A percentile compares a stretch with the other conserved stretches of the same genome.
Evolutionary conservation across 1,139 yeast genomes (phyloP).

Genomic region (Kodamaea fungicola): DNA sequence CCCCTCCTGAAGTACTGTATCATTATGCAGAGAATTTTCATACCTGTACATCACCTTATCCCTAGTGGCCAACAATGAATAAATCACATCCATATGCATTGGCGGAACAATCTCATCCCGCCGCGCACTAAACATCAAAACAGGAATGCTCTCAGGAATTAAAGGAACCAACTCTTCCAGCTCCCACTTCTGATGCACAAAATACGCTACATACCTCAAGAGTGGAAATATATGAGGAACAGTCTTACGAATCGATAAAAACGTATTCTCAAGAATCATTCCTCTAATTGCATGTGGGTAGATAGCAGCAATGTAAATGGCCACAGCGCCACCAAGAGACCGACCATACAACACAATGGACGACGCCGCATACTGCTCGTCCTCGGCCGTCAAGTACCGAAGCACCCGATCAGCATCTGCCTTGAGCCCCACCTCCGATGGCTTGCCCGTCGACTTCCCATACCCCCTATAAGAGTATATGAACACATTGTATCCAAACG

Average conservation of each 20-base stretch:
- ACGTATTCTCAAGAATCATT: conserved; percentile 81
- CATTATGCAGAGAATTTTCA: conserved; percentile 69
- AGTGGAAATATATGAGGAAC: conserved; percentile 81
- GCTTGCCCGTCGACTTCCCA: conserved; percentile 77
- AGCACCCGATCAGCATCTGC: conserved; percentile 76
- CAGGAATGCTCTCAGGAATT: conserved; percentile 56
- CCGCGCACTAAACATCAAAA: conserved; percentile 69
- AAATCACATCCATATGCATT: conserved; percentile 66
- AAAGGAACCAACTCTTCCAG: conserved; percentile 59
- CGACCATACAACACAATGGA: conserved; percentile 77
- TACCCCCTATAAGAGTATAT: conserved; percentile 90
- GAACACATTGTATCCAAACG: conserved; percentile 73
- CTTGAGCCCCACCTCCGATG: conserved; percentile 79
- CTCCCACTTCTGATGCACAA: conserved; percentile 84
- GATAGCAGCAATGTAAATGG: conserved; percentile 71
- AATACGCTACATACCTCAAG: conserved; percentile 50
- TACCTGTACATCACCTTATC: conserved; percentile 51
- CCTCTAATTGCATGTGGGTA: conserved; percentile 52
- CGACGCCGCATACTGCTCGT: conserved; percentile 48
- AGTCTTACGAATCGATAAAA: conserved; percentile 71
- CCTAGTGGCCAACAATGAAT: conserved; percentile 42
- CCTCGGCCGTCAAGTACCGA: conserved; percentile 52
- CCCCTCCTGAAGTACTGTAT: conserved; percentile 66
- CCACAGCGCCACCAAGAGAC: conserved; percentile 94
- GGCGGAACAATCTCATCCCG: conserved; percentile 94